Evolutionary conservation across 1,139 yeast genomes (phyloP).

Genomic region (Blastobotrys indianensis): DNA sequence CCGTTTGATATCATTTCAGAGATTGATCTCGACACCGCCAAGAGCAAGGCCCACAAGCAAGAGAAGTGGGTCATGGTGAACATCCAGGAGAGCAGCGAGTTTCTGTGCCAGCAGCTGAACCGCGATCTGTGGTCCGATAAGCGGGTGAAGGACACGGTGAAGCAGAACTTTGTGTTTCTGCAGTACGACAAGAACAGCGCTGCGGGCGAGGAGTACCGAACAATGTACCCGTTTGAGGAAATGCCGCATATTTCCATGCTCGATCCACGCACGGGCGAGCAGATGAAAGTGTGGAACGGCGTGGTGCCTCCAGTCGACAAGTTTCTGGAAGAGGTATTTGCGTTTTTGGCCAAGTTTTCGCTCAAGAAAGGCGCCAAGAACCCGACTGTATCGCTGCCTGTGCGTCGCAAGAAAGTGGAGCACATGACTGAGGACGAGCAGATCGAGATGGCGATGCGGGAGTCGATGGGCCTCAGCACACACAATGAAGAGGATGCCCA

Average conservation of each 20-base stretch:
- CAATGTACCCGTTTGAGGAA: conserved; percentile 63
- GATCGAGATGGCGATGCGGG: conserved; percentile 67
- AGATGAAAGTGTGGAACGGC: conserved; percentile 63
- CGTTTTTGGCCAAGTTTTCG: conserved; percentile 52
- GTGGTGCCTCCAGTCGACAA: conserved; percentile 53
- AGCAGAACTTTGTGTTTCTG: conserved; percentile 66
- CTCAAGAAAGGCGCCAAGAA: conserved; percentile 60
- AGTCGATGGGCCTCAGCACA: conserved; percentile 44
- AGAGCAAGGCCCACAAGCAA: conserved; percentile 52
- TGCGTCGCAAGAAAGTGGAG: conserved; percentile 26
- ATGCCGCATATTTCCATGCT: conserved; percentile 88
- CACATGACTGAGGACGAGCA: conserved; percentile 77
- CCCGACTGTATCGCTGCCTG: conserved; percentile 43
- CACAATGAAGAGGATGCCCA: conserved; percentile 9
- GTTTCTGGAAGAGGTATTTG: conserved; percentile 47
- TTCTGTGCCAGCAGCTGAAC: conserved; percentile 82
- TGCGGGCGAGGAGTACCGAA: conserved; percentile 62
- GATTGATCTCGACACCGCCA: conserved; percentile 66
- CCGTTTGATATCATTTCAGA: conserved; percentile 83
- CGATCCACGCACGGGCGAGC: conserved; percentile 94
- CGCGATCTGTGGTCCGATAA: conserved; percentile 86
- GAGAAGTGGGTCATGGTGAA: conserved; percentile 83
- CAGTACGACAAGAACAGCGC: conserved; percentile 68
- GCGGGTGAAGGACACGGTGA: conserved; percentile 58
- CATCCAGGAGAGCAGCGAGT: conserved; percentile 78